A percentile compares a stretch with the other conserved stretches of the same genome.
phyloP scores from a whole-genome alignment of 345 rosid genomes.

The Camelina sativa region DNA sequence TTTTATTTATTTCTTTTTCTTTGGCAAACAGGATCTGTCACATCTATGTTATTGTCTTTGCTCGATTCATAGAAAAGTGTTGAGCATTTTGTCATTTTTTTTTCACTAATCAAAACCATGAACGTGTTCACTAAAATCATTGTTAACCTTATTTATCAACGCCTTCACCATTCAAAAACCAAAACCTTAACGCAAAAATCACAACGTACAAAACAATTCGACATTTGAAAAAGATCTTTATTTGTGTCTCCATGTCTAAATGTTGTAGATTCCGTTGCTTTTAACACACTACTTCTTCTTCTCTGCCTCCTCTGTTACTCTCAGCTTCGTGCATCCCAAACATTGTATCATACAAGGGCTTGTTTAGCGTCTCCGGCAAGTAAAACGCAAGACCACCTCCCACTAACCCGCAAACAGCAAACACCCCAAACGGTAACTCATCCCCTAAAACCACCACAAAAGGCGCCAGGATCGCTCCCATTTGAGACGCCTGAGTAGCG shows the following conservation, averaged over 20 bases:
- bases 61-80: not conserved
- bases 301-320: conserved; percentile 44
- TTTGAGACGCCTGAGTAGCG: conserved; percentile 79
- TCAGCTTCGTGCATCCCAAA: conserved; percentile 74
- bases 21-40: not conserved
- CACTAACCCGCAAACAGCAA: conserved; percentile 61
- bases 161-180: conserved; percentile 5
- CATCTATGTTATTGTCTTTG: not conserved
- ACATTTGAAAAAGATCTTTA: not conserved
- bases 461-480: conserved; percentile 92
- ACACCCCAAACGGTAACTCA: conserved; percentile 67
- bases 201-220: not conserved
- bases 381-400: conserved; percentile 81
- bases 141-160: not conserved
- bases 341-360: conserved; percentile 87
- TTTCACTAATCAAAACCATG: not conserved
- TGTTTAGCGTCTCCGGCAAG: conserved; percentile 85
- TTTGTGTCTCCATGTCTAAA: not conserved
- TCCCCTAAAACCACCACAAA: conserved; percentile 84
- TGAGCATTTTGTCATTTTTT: not conserved
- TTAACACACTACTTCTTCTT: conserved; percentile 29
- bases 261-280: not conserved
- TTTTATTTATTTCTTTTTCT: not conserved
- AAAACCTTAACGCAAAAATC: conserved; percentile 20
- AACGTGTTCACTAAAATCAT: not conserved